phyloP scores from a whole-genome alignment of 129 eudicot genomes.

The Flaveria robusta region DNA sequence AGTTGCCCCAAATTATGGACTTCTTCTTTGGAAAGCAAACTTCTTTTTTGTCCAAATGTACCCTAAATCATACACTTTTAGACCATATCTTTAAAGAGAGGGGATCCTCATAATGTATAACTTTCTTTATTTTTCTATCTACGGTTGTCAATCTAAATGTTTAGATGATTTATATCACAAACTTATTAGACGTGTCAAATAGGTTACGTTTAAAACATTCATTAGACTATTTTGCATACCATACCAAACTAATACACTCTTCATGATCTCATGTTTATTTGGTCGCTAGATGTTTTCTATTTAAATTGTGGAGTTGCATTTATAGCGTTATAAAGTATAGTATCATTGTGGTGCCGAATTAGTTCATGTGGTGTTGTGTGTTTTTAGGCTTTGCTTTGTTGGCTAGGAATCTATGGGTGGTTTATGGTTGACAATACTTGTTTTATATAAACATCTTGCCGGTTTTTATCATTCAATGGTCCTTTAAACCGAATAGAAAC shows the following conservation, averaged over 20 bases:
- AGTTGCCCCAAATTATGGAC: slow-evolving; percentile 36
- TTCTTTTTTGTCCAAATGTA: slow-evolving; percentile 36
- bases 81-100: slow-evolving; percentile 33
- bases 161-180: not conserved
- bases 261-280: not conserved
- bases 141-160: not conserved
- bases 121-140: not conserved
- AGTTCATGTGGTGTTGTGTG: not conserved
- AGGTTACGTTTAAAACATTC: not conserved
- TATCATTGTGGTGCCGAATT: not conserved
- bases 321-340: not conserved
- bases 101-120: not conserved
- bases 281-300: not conserved
- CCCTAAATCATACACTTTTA: slow-evolving; percentile 34
- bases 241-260: not conserved
- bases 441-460: no score
- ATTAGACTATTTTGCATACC: not conserved
- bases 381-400: not conserved
- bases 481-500: not conserved
- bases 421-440: not conserved
- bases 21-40: slow-evolving; percentile 30
- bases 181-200: not conserved
- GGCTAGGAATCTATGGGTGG: not conserved
- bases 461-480: not conserved
- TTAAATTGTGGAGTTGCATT: not conserved